Evolutionary conservation across 2,329 filamentous ascomycete species (phyloP).

Genomic region (Cladophialophora exuberans): DNA sequence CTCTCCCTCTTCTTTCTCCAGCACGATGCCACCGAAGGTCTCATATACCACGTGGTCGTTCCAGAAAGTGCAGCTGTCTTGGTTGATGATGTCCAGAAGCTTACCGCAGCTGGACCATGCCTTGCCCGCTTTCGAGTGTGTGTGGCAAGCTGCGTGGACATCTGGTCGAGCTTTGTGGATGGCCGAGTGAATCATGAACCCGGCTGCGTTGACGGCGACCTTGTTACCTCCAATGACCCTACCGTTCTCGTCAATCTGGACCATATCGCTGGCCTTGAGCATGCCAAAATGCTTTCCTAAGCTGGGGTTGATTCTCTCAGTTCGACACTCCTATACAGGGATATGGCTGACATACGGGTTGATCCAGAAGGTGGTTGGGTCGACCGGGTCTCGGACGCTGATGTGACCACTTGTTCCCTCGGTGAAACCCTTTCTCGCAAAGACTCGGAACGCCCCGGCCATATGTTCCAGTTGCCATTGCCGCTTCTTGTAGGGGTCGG

Average conservation of each 20-base stretch:
- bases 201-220: slow-evolving; percentile 66
- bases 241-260: slow-evolving; percentile 66
- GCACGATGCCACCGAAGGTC: slow-evolving; percentile 65
- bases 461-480: slow-evolving; percentile 68
- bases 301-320: slow-evolving; percentile 14
- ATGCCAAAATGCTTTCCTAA: slow-evolving; percentile 67
- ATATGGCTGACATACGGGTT: slow-evolving; percentile 43
- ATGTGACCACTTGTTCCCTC: slow-evolving; percentile 73
- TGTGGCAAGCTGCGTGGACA: slow-evolving; percentile 69
- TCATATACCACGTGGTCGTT: slow-evolving; percentile 67
- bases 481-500: slow-evolving; percentile 58
- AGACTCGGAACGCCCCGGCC: slow-evolving; percentile 69
- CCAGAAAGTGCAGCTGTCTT: slow-evolving; percentile 37
- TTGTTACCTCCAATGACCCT: slow-evolving; percentile 64
- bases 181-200: slow-evolving; percentile 70
- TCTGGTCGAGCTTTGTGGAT: slow-evolving; percentile 68
- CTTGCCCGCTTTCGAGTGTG: slow-evolving; percentile 65
- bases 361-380: slow-evolving; percentile 68
- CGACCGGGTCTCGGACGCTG: slow-evolving; percentile 66
- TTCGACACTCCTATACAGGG: not conserved
- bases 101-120: slow-evolving; percentile 68
- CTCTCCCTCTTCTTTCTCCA: slow-evolving; percentile 64
- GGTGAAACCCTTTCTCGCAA: slow-evolving; percentile 65
- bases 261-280: slow-evolving; percentile 67
- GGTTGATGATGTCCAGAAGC: slow-evolving; percentile 50